Conservation (phyloP, 192 early-diverging fungal genomes). For the Backusella liffmaniae region DNA sequence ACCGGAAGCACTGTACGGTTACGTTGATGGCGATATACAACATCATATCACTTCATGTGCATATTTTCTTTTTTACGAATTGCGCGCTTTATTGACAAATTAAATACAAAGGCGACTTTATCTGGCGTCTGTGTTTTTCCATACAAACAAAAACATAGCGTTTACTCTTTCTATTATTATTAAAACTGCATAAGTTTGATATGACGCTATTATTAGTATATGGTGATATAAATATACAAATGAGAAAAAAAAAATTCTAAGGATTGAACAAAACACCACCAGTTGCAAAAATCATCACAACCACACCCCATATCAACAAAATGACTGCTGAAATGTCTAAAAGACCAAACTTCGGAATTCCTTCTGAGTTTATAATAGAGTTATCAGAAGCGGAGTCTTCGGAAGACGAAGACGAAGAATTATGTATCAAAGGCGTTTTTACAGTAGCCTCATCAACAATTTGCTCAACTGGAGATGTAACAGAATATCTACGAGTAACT, state of each 20-base stretch:
- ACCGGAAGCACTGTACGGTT: too few species aligned
- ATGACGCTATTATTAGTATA: neutral
- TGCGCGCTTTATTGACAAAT: neutral
- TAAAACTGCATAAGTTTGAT: neutral
- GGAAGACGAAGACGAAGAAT: neutral
- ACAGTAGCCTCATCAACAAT: neutral
- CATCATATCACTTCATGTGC: neutral
- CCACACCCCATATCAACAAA: conserved; percentile 41
- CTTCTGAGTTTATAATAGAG: neutral
- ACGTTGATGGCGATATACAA: neutral
- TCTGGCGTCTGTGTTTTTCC: neutral
- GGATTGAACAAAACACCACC: neutral
- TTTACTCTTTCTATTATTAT: neutral
- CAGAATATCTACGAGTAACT: conserved; percentile 1
- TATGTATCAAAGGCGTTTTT: neutral
- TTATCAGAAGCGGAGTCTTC: conserved; percentile 14
- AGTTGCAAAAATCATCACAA: conserved; percentile 52
- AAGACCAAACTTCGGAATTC: neutral
- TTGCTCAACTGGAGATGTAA: too few species aligned
- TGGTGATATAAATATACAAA: neutral
- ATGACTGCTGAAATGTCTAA: conserved; percentile 29
- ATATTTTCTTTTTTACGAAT: neutral
- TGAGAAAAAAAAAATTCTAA: neutral
- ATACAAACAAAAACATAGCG: neutral
- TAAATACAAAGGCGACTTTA: neutral